These are phyloP conservation scores for Esteya vermicola DNA, from an alignment of 2,329 filamentous ascomycete species.

Conservation along the genomic window DNA sequence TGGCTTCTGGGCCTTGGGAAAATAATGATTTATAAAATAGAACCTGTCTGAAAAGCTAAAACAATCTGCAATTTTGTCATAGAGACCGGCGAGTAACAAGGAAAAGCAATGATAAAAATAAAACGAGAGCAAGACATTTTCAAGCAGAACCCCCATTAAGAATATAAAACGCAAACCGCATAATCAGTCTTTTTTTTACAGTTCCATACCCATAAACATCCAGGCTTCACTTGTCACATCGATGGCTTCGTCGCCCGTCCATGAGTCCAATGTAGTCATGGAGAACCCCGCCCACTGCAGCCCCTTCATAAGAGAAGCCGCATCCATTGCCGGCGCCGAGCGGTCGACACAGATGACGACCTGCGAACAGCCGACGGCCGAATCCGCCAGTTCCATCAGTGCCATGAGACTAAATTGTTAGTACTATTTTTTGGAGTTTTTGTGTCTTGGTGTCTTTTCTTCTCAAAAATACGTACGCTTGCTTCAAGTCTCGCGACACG, in stretches of 20 bases:
- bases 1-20: too few species aligned
- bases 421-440: not conserved
- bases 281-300: constrained; percentile 91
- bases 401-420: constrained; percentile 58
- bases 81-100: too few species aligned
- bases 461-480: constrained; percentile 57
- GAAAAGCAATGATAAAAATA: too few species aligned
- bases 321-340: constrained; percentile 43
- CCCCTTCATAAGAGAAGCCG: constrained; percentile 59
- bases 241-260: constrained; percentile 37
- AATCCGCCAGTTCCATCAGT: constrained; percentile 74
- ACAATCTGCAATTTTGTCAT: too few species aligned
- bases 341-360: constrained; percentile 75
- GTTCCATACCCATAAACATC: constrained; percentile 81
- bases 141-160: too few species aligned
- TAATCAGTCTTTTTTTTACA: constrained; percentile 29
- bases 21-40: too few species aligned
- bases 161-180: not conserved
- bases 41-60: too few species aligned
- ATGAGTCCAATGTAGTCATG: constrained; percentile 64
- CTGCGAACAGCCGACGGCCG: constrained; percentile 60
- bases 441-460: too few species aligned
- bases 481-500: constrained; percentile 66
- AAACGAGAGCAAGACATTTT: not conserved
- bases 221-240: constrained; percentile 53